Conservation (phyloP, 768 basidiomycete species). For the Hericium coralloides region DNA sequence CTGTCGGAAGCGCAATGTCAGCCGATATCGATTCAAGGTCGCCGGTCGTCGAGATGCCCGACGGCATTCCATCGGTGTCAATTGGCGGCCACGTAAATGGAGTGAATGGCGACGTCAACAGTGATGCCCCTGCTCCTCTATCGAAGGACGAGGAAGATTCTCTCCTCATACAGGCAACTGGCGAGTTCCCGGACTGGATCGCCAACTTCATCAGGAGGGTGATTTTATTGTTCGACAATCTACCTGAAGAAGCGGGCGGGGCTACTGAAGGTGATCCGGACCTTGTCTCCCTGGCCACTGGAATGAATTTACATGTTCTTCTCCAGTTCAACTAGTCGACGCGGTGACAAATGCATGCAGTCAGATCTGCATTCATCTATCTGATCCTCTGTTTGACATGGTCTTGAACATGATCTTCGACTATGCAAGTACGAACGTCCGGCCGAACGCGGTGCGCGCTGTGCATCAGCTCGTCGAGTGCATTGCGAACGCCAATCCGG, state of each 20-base stretch:
- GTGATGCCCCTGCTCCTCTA: slow-evolving; percentile 23
- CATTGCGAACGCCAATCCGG: slow-evolving; percentile 71
- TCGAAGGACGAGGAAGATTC: slow-evolving; percentile 63
- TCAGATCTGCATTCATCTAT: slow-evolving; percentile 69
- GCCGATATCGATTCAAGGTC: slow-evolving; percentile 16
- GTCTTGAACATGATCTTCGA: slow-evolving; percentile 79
- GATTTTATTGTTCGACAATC: slow-evolving; percentile 72
- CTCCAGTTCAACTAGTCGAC: slow-evolving; percentile 62
- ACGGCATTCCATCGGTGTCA: slow-evolving; percentile 18
- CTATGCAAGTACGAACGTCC: slow-evolving; percentile 72
- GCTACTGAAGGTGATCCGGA: slow-evolving; percentile 46
- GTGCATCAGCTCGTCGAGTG: slow-evolving; percentile 83
- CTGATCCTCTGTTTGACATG: slow-evolving; percentile 66
- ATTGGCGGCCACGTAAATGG: slow-evolving; percentile 28
- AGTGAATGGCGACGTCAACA: slow-evolving; percentile 4
- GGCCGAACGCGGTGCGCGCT: slow-evolving; percentile 78
- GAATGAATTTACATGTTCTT: not conserved
- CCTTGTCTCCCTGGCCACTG: not conserved
- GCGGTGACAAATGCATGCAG: slow-evolving; percentile 69
- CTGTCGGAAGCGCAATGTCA: slow-evolving; percentile 9
- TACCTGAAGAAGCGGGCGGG: slow-evolving; percentile 75
- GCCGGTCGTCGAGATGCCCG: slow-evolving; percentile 8
- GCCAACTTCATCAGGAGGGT: slow-evolving; percentile 73
- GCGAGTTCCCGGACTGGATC: slow-evolving; percentile 75
- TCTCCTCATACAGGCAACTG: slow-evolving; percentile 60